Conservation (phyloP, 805 yeast genomes). For the Monosporozyma unispora region DNA sequence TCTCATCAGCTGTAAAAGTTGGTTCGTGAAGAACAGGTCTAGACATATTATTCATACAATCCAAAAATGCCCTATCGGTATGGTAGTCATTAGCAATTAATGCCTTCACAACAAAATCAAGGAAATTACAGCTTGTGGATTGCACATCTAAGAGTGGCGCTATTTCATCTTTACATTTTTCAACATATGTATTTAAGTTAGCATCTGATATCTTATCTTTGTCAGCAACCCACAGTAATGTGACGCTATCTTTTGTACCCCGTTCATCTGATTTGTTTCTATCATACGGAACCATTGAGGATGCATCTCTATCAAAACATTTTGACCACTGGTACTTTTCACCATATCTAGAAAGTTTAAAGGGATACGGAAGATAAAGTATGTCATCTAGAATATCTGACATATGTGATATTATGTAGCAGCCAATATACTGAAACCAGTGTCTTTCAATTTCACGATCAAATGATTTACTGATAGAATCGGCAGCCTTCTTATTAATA, state of each 20-base stretch:
- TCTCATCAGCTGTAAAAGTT: conserved; percentile 55
- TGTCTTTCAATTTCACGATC: background rate
- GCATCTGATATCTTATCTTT: conserved; percentile 18
- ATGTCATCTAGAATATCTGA: conserved; percentile 15
- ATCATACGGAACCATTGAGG: background rate
- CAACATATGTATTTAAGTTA: conserved; percentile 45
- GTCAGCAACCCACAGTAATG: conserved; percentile 56
- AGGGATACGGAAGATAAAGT: conserved; percentile 21
- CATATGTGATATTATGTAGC: conserved; percentile 14
- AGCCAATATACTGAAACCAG: conserved; percentile 28
- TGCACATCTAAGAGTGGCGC: conserved; percentile 49
- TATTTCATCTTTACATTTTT: conserved; percentile 40
- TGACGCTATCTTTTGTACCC: conserved; percentile 61
- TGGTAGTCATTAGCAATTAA: conserved; percentile 47
- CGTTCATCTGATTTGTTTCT: conserved; percentile 39
- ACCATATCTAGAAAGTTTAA: conserved; percentile 20
- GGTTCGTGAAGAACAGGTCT: conserved; percentile 67
- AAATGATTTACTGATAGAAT: conserved; percentile 7
- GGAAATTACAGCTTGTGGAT: conserved; percentile 68
- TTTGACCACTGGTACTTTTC: conserved; percentile 25
- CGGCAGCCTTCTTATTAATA: conserved; percentile 13
- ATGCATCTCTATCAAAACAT: conserved; percentile 8
- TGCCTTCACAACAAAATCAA: conserved; percentile 59
- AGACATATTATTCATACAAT: conserved; percentile 39
- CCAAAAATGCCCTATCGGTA: conserved; percentile 37